Conservation (phyloP, 2,329 filamentous ascomycete genomes). For the Aspergillus jensenii region DNA sequence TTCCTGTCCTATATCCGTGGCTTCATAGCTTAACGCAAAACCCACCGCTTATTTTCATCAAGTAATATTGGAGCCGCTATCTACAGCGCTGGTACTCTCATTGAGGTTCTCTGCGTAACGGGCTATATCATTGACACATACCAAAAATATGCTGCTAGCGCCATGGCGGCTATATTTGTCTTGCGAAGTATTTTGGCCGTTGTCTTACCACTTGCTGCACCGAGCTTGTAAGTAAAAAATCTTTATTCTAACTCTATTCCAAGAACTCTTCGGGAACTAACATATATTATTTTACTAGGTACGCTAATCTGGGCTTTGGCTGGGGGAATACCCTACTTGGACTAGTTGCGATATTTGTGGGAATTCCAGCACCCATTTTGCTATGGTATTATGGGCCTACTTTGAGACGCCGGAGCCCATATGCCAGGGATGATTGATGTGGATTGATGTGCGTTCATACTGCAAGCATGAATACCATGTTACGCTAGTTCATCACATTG, state of each 20-base stretch:
- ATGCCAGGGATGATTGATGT: background rate
- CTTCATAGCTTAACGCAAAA: too few relatives aligned
- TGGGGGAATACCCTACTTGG: background rate
- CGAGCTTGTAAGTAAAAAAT: slow-evolving; percentile 25
- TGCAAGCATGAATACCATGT: too few relatives aligned
- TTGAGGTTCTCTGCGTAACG: slow-evolving; percentile 31
- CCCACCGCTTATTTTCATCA: too few relatives aligned
- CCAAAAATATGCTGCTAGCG: slow-evolving; percentile 24
- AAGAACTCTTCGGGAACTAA: too few relatives aligned
- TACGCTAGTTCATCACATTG: too few relatives aligned
- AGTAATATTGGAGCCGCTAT: slow-evolving; percentile 48
- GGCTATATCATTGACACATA: slow-evolving; percentile 40
- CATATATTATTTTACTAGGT: background rate
- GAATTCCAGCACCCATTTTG: background rate
- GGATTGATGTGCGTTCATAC: too few relatives aligned
- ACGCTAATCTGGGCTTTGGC: background rate
- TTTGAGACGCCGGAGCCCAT: background rate
- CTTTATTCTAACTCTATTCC: too few relatives aligned
- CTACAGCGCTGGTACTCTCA: slow-evolving; percentile 45
- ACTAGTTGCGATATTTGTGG: background rate
- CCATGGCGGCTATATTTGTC: slow-evolving; percentile 20
- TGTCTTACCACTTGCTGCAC: slow-evolving; percentile 36
- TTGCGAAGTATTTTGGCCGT: slow-evolving; percentile 22
- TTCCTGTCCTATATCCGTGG: too few relatives aligned
- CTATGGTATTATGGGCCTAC: background rate